Conservation (phyloP, 140 eudicot genomes). For the Stevia rebaudiana region DNA sequence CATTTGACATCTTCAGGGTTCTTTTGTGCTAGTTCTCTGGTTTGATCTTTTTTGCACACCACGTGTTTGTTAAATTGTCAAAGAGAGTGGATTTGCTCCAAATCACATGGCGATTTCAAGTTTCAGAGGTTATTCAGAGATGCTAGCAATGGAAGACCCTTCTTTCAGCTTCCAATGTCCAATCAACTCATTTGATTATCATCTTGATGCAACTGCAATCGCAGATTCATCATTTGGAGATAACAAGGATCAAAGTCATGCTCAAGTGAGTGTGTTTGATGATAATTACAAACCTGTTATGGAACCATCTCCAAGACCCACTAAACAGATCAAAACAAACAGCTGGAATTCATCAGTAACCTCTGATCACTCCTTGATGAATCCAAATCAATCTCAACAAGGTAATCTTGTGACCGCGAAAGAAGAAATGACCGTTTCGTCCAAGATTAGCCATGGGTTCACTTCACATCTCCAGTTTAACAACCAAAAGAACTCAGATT, state of each 20-base stretch:
- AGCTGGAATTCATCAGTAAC: conserved; percentile 39
- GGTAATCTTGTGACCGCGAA: conserved; percentile 38
- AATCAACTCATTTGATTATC: conserved; percentile 43
- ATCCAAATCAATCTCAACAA: conserved; percentile 29
- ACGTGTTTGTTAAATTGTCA: conserved; percentile 5
- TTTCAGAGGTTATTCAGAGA: conserved; percentile 43
- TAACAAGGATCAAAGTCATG: conserved; percentile 18
- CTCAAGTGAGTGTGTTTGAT: conserved; percentile 24
- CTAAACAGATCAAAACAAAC: conserved; percentile 42
- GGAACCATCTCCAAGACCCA: conserved; percentile 42
- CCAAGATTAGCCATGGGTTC: conserved; percentile 33
- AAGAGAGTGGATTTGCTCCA: background rate
- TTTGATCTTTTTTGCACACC: conserved; percentile 9
- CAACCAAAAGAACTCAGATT: conserved; percentile 24
- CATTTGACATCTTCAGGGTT: conserved; percentile 19
- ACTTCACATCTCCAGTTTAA: conserved; percentile 18
- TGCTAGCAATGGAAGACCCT: conserved; percentile 56
- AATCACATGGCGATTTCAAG: conserved; percentile 46
- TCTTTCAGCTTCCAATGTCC: conserved; percentile 45
- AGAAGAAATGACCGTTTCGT: conserved; percentile 47
- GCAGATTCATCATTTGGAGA: conserved; percentile 33
- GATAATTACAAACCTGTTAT: conserved; percentile 34
- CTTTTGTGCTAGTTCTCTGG: conserved; percentile 7
- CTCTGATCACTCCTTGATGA: conserved; percentile 31
- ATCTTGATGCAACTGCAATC: conserved; percentile 27